Evolutionary conservation across 202 grass and related monocot genomes (phyloP).

Genomic region (Alloteropsis angusta): DNA sequence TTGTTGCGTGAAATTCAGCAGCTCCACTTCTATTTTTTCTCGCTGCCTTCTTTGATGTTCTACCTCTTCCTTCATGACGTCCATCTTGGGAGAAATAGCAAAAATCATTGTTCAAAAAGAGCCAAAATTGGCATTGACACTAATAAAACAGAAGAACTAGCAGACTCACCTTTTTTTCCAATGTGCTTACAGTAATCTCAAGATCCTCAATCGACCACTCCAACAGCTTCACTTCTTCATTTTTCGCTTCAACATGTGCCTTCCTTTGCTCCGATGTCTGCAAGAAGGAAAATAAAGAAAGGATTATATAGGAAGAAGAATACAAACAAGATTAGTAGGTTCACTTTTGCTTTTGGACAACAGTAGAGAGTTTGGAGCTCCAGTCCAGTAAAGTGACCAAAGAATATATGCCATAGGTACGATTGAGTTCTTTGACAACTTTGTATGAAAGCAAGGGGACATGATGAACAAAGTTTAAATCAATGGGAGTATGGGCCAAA

Average conservation of each 20-base stretch:
- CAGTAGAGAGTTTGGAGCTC: background rate
- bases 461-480: background rate
- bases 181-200: constrained; percentile 41
- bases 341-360: background rate
- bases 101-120: background rate
- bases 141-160: constrained; percentile 11
- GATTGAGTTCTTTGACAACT: background rate
- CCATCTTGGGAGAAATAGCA: constrained; percentile 34
- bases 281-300: background rate
- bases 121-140: background rate
- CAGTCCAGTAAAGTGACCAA: background rate
- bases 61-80: constrained; percentile 51
- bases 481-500: background rate
- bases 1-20: constrained; percentile 57
- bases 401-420: background rate
- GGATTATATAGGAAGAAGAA: background rate
- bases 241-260: constrained; percentile 49
- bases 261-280: constrained; percentile 62
- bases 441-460: background rate
- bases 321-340: constrained; percentile 1
- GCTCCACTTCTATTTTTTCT: constrained; percentile 61
- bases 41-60: constrained; percentile 46
- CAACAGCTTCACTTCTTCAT: constrained; percentile 70
- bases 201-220: constrained; percentile 66
- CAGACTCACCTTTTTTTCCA: constrained; percentile 58